phyloP scores from a whole-genome alignment of 495 filamentous ascomycete genomes.

The Penicillium pulvis region DNA sequence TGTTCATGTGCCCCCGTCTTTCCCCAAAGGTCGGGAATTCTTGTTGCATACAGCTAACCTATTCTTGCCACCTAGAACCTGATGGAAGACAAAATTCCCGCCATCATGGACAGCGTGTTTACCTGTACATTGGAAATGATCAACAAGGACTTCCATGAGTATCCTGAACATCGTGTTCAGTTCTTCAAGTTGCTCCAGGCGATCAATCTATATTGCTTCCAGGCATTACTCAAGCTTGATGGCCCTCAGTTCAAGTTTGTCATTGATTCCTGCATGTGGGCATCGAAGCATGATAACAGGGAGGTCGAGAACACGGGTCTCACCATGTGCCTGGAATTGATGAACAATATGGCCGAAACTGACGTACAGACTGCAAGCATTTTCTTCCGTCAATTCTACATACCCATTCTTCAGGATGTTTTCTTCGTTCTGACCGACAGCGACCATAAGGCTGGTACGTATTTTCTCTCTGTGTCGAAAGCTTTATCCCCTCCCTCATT shows the following conservation, averaged over 20 bases:
- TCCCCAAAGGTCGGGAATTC: neutral
- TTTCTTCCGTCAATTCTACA: slow-evolving; percentile 97
- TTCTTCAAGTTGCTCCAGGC: slow-evolving; percentile 96
- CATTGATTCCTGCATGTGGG: slow-evolving; percentile 99
- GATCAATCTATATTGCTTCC: slow-evolving; percentile 97
- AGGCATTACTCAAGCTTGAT: slow-evolving; percentile 88
- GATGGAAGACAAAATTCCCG: slow-evolving; percentile 97
- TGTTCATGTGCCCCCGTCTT: neutral
- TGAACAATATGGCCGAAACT: slow-evolving; percentile 95
- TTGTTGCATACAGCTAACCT: slow-evolving; percentile 5
- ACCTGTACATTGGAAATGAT: slow-evolving; percentile 99
- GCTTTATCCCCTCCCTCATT: neutral
- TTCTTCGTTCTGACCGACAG: slow-evolving; percentile 98
- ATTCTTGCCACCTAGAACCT: slow-evolving; percentile 54
- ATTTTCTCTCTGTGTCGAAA: neutral
- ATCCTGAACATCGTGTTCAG: slow-evolving; percentile 95
- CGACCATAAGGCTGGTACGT: slow-evolving; percentile 89
- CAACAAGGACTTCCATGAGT: slow-evolving; percentile 99
- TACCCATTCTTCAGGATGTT: slow-evolving; percentile 93
- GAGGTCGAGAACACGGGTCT: slow-evolving; percentile 97
- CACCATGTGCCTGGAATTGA: slow-evolving; percentile 97
- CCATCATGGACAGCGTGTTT: slow-evolving; percentile 98
- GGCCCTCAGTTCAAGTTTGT: slow-evolving; percentile 97
- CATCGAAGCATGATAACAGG: slow-evolving; percentile 98
- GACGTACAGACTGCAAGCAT: slow-evolving; percentile 81